Evolutionary conservation across 2,329 filamentous ascomycete species (phyloP).

Genomic region (Aspergillus proliferans): DNA sequence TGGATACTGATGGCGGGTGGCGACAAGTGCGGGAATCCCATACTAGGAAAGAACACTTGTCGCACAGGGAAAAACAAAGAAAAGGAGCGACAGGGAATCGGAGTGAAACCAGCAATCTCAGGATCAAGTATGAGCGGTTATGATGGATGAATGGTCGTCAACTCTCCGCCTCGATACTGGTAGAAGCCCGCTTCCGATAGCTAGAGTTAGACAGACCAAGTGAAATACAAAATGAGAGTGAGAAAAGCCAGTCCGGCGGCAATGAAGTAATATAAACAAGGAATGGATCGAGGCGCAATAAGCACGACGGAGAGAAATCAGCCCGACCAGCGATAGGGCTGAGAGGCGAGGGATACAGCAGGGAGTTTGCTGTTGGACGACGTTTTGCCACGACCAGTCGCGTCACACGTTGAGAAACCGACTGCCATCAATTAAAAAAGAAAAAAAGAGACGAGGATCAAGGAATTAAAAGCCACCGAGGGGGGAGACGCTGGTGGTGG

Average conservation of each 20-base stretch:
- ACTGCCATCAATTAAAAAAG: neutral
- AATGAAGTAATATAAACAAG: slow-evolving; percentile 6
- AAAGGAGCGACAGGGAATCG: neutral
- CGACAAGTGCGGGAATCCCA: slow-evolving; percentile 40
- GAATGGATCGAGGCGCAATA: slow-evolving; percentile 11
- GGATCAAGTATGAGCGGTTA: neutral
- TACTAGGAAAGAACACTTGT: slow-evolving; percentile 23
- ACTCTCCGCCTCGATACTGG: no score
- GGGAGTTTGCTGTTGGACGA: neutral
- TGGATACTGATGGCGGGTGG: slow-evolving; percentile 40
- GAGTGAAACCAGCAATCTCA: neutral
- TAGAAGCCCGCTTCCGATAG: no score
- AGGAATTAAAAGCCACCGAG: neutral
- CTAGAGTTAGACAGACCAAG: neutral
- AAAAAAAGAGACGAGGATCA: neutral
- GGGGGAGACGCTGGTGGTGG: neutral
- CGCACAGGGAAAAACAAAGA: neutral
- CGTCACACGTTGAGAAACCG: neutral
- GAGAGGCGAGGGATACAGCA: neutral
- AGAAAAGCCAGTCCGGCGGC: neutral
- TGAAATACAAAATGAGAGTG: slow-evolving; percentile 4
- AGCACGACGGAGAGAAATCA: slow-evolving; percentile 6
- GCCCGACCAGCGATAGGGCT: neutral
- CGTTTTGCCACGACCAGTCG: neutral
- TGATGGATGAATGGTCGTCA: slow-evolving; percentile 8